A percentile compares a stretch with the other conserved stretches of the same genome.
These are phyloP conservation scores for Xylaria multiplex DNA, from an alignment of 2,329 filamentous ascomycete species.

Conservation along the genomic window DNA sequence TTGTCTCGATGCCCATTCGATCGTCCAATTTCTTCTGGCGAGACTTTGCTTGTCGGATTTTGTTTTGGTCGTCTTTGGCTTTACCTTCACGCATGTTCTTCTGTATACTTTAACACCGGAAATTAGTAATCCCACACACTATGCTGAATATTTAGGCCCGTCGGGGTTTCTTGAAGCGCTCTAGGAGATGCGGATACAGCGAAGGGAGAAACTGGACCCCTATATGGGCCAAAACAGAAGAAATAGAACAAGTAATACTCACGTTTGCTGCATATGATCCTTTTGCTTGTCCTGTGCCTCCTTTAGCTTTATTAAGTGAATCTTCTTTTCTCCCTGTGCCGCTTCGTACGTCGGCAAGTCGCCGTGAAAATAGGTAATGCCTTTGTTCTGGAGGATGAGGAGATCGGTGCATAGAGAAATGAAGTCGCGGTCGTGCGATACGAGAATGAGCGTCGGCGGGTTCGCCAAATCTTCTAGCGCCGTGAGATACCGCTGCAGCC, in stretches of 20 bases:
- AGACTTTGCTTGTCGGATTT: conserved; percentile 84
- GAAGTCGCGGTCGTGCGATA: conserved; percentile 88
- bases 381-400: conserved; percentile 77
- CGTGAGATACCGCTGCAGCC: conserved; percentile 79
- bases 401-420: conserved; percentile 80
- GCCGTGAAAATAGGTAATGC: conserved; percentile 78
- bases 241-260: conserved; percentile 2
- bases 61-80: conserved; percentile 83
- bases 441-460: conserved; percentile 76
- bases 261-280: conserved; percentile 79
- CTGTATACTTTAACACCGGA: conserved; percentile 59
- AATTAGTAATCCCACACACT: no score
- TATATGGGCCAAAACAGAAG: neutral
- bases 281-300: conserved; percentile 84
- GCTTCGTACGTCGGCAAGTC: conserved; percentile 77
- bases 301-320: conserved; percentile 78
- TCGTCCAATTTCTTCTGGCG: conserved; percentile 87
- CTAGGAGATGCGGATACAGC: neutral
- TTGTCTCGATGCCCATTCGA: conserved; percentile 79
- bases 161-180: neutral
- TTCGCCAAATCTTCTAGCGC: conserved; percentile 61
- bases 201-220: neutral
- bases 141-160: neutral
- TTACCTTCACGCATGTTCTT: conserved; percentile 80
- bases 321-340: conserved; percentile 72